Conservation (phyloP, 768 basidiomycete species). For the Leucosporidium creatinivorum region DNA sequence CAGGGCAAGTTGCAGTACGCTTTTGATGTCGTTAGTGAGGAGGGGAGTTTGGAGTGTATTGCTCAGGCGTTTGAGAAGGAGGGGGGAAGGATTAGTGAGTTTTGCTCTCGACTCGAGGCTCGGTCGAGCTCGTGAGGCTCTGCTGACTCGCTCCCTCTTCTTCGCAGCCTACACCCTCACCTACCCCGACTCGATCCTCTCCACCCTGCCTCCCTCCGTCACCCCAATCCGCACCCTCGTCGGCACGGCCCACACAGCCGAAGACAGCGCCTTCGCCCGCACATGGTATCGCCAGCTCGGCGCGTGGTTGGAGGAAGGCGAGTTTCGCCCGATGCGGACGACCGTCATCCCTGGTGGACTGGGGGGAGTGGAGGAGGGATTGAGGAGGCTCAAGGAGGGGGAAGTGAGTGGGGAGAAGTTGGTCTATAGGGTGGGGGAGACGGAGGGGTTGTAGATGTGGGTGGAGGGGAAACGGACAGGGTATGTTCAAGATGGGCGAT, state of each 20-base stretch:
- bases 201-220: constrained; percentile 9
- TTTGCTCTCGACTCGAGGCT: too few relatives aligned
- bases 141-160: too few relatives aligned
- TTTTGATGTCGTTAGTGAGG: constrained; percentile 30
- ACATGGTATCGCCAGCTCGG: constrained; percentile 30
- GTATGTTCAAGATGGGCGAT: too few relatives aligned
- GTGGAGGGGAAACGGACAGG: too few relatives aligned
- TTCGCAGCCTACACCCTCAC: constrained; percentile 17
- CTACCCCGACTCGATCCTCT: background rate
- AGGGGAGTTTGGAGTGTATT: constrained; percentile 16
- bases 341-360: constrained; percentile 35
- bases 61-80: constrained; percentile 11
- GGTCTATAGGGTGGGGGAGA: constrained; percentile 35
- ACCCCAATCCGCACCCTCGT: constrained; percentile 21
- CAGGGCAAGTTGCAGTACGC: constrained; percentile 13
- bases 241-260: constrained; percentile 23
- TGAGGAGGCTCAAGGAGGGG: constrained; percentile 30
- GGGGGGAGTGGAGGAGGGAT: constrained; percentile 33
- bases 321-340: constrained; percentile 28
- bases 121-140: too few relatives aligned
- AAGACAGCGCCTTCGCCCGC: constrained; percentile 23
- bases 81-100: constrained; percentile 14
- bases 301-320: constrained; percentile 31
- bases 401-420: constrained; percentile 36
- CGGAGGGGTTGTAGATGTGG: constrained; percentile 12